phyloP scores from a whole-genome alignment of 129 eudicot genomes.

The Artemisia annua region DNA sequence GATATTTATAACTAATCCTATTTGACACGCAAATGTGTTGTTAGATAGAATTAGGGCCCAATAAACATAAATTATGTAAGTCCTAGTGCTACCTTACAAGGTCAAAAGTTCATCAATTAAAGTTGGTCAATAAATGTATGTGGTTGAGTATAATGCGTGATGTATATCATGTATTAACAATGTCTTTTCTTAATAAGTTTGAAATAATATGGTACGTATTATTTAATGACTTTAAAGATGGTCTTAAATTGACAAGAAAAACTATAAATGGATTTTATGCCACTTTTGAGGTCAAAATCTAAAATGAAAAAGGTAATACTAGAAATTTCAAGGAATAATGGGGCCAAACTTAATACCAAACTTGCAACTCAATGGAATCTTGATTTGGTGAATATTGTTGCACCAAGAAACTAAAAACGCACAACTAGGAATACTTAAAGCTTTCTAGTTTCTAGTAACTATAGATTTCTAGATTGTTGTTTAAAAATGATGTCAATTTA shows the following conservation, averaged over 20 bases:
- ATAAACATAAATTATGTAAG: constrained; percentile 7
- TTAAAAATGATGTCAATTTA: background rate
- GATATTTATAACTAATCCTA: too few relatives aligned
- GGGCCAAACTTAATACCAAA: constrained; percentile 25
- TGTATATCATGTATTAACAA: background rate
- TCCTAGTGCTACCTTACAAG: background rate
- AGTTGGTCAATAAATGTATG: constrained; percentile 5
- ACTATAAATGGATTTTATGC: background rate
- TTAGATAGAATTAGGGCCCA: constrained; percentile 1
- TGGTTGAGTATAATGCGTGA: constrained; percentile 4
- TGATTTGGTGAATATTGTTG: constrained; percentile 37
- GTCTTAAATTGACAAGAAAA: background rate
- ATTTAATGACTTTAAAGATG: too few relatives aligned
- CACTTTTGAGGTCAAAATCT: background rate
- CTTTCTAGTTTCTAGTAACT: background rate
- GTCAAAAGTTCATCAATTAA: constrained; percentile 27
- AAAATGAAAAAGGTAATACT: background rate
- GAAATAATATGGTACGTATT: too few relatives aligned
- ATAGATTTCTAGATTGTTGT: background rate
- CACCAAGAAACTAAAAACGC: constrained; percentile 27
- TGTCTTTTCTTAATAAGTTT: too few relatives aligned
- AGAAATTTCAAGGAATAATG: background rate
- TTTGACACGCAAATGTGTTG: too few relatives aligned
- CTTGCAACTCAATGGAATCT: constrained; percentile 27
- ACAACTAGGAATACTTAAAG: background rate